These are phyloP conservation scores for Lasiosphaeriaceae sp. DNA, from an alignment of 495 filamentous ascomycete genomes.

Conservation along the genomic window DNA sequence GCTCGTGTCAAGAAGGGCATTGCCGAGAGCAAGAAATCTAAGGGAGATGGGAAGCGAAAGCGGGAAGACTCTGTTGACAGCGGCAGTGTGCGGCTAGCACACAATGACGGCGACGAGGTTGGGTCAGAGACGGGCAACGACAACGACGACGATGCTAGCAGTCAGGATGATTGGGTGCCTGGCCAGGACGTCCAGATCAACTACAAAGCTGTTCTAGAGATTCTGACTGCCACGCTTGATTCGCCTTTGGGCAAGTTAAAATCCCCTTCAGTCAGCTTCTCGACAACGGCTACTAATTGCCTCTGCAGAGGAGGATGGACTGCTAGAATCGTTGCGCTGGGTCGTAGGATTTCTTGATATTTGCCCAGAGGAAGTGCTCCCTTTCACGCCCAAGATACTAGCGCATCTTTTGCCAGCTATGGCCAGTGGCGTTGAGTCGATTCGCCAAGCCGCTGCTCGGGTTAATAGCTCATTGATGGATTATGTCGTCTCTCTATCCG, in stretches of 20 bases:
- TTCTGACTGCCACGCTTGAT: slow-evolving; percentile 85
- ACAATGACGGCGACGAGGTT: slow-evolving; percentile 47
- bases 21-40: slow-evolving; percentile 74
- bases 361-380: slow-evolving; percentile 94
- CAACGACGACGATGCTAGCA: slow-evolving; percentile 56
- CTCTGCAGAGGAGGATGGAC: slow-evolving; percentile 73
- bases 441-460: slow-evolving; percentile 79
- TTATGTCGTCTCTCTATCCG: slow-evolving; percentile 85
- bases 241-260: slow-evolving; percentile 63
- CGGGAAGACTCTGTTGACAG: slow-evolving; percentile 62
- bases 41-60: slow-evolving; percentile 63
- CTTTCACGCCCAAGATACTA: slow-evolving; percentile 86
- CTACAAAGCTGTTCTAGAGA: slow-evolving; percentile 85
- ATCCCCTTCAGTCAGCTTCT: neutral
- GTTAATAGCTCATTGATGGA: slow-evolving; percentile 89
- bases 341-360: slow-evolving; percentile 96
- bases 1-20: slow-evolving; percentile 88
- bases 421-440: slow-evolving; percentile 82
- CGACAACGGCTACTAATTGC: slow-evolving; percentile 18
- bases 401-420: slow-evolving; percentile 92
- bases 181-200: slow-evolving; percentile 97
- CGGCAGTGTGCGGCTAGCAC: slow-evolving; percentile 41
- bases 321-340: slow-evolving; percentile 89
- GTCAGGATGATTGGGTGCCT: slow-evolving; percentile 91
- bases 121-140: slow-evolving; percentile 56